Base-by-base conservation (phyloP, 1,139 yeast species). In the Hyphopichia burtonii region DNA sequence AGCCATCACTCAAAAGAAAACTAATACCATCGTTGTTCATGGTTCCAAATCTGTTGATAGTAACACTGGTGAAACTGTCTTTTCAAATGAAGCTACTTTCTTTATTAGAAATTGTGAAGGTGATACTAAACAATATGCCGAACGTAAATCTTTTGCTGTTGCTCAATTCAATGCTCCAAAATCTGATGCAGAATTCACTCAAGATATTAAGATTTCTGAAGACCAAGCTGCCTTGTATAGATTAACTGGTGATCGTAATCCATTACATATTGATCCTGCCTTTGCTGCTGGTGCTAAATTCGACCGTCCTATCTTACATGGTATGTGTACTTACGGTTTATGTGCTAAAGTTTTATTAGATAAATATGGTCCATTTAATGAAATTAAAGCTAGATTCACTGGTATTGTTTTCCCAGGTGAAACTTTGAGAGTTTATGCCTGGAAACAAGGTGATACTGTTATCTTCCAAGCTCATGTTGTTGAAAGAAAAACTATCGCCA, bases 331-430 rank as follows among this genome's bases (percentile, higher is more conserved):
- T 37, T 82, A 88, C 64, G 98, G 98, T 48, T 79, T 90, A 52
- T 71, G 88, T 40, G 86, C 85, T 34, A 88, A 90, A 66, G 79
- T 80, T 14, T 74, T 93, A 55, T 75, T 77, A 57, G 96, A 90
- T 56, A 76, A 86, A 58, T 93, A 68, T 66, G 98, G 98, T 44
- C 74, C 78, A 37, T 87, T 86, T 66, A 78, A 78, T 59, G 96
- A 90, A 71, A 78, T 90, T 63, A 93, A 93, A 74, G 95, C 82
- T 31, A 82, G 98, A 62, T 93, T 93, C 63, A 80, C 96, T 28
- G 93, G 93, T 56, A 83, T 87, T 58, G 98, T 93, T 35, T 90
- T 80, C 80, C 98, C 98, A n/a, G 99, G 98, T 55, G 98, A 93
- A 68, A 85, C 89, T 27, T 76, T 93, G 63, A 78, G 76, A 58